Percentiles rank a stretch among this genome's conserved stretches.
These are phyloP conservation scores for Ogataea chonburiensis DNA, from an alignment of 805 yeast genomes.

Conservation along the genomic window DNA sequence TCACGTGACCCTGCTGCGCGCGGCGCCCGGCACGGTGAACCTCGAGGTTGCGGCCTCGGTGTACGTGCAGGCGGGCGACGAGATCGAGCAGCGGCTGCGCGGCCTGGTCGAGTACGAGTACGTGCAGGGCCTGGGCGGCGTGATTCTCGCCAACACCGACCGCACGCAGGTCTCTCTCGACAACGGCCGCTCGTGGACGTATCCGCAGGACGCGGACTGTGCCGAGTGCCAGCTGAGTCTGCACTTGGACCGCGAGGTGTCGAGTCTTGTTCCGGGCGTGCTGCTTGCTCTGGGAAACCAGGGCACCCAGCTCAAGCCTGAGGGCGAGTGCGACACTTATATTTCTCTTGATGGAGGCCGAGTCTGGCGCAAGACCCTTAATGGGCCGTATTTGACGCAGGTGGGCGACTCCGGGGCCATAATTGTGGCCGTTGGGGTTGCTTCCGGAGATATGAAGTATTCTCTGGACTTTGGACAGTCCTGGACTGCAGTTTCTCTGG, in stretches of 20 bases:
- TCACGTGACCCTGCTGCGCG: slow-evolving; percentile 13
- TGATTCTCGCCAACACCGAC: slow-evolving; percentile 40
- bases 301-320: slow-evolving; percentile 28
- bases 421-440: slow-evolving; percentile 49
- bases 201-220: slow-evolving; percentile 11
- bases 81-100: slow-evolving; percentile 19
- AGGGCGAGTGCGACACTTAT: slow-evolving; percentile 44
- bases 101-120: slow-evolving; percentile 46
- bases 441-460: slow-evolving; percentile 40
- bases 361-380: slow-evolving; percentile 56
- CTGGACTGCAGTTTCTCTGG: slow-evolving; percentile 51
- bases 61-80: slow-evolving; percentile 5
- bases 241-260: slow-evolving; percentile 34
- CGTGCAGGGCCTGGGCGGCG: slow-evolving; percentile 45
- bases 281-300: slow-evolving; percentile 43
- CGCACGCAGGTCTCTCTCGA: slow-evolving; percentile 20
- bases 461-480: slow-evolving; percentile 66
- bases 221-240: slow-evolving; percentile 29
- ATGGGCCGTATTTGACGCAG: slow-evolving; percentile 51
- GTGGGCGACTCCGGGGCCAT: slow-evolving; percentile 75
- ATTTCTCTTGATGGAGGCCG: slow-evolving; percentile 69
- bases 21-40: slow-evolving; percentile 7
- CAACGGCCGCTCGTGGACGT: slow-evolving; percentile 18
- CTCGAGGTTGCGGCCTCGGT: slow-evolving; percentile 8
- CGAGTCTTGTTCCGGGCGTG: slow-evolving; percentile 41